Conservation (phyloP, 2,329 filamentous ascomycete species). For the Aureobasidium sp. region DNA sequence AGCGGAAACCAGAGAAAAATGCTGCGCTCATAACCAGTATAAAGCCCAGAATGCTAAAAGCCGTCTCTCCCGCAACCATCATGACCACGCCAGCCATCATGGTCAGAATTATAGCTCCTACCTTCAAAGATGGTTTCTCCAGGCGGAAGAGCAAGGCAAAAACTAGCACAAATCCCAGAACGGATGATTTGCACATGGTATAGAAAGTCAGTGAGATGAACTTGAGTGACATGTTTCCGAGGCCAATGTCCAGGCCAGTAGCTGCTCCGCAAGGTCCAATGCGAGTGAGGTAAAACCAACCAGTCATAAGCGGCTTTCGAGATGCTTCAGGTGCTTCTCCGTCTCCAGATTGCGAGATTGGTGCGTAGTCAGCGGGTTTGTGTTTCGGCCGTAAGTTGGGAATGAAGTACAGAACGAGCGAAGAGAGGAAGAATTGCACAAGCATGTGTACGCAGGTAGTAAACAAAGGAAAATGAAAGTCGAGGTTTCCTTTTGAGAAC, state of each 20-base stretch:
- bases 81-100: slow-evolving; percentile 94
- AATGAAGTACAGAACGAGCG: slow-evolving; percentile 70
- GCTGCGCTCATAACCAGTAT: slow-evolving; percentile 86
- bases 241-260: slow-evolving; percentile 88
- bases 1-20: slow-evolving; percentile 93
- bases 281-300: slow-evolving; percentile 83
- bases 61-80: slow-evolving; percentile 95
- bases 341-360: slow-evolving; percentile 16
- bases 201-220: slow-evolving; percentile 97
- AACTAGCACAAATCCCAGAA: slow-evolving; percentile 85
- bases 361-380: slow-evolving; percentile 18
- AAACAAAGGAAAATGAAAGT: slow-evolving; percentile 92
- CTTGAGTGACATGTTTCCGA: slow-evolving; percentile 92
- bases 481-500: slow-evolving; percentile 77
- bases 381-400: slow-evolving; percentile 60
- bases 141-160: slow-evolving; percentile 94
- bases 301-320: slow-evolving; percentile 66
- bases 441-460: slow-evolving; percentile 94
- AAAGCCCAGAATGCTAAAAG: slow-evolving; percentile 82
- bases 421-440: slow-evolving; percentile 79
- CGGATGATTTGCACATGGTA: slow-evolving; percentile 99
- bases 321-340: slow-evolving; percentile 23
- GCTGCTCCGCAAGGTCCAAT: slow-evolving; percentile 88
- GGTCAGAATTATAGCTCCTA: slow-evolving; percentile 78
- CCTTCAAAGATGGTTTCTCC: slow-evolving; percentile 76